Evolutionary conservation across 2,329 filamentous ascomycete genomes (phyloP).

Genomic region (Aspergillus unguis): DNA sequence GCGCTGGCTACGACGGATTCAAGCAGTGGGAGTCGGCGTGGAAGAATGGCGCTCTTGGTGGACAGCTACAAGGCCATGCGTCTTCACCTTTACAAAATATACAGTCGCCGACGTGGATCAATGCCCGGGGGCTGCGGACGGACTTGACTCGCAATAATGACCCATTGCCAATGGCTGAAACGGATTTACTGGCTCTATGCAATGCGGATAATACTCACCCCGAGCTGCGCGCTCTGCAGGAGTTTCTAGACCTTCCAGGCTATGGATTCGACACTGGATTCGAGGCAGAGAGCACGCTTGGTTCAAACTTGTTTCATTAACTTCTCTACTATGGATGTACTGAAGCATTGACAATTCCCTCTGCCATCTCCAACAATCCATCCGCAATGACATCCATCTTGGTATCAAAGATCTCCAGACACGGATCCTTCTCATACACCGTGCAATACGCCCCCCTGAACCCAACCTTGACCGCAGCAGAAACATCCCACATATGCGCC

Average conservation of each 20-base stretch:
- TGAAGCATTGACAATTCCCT: conserved; percentile 22
- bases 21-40: conserved; percentile 19
- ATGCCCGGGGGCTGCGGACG: too few relatives aligned
- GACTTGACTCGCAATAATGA: too few relatives aligned
- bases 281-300: not conserved
- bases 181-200: too few relatives aligned
- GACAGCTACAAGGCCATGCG: too few relatives aligned
- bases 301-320: not conserved
- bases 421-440: conserved; percentile 52
- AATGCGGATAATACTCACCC: conserved; percentile 5
- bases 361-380: conserved; percentile 49
- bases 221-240: conserved; percentile 21
- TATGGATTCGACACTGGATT: not conserved
- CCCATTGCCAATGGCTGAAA: too few relatives aligned
- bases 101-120: too few relatives aligned
- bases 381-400: conserved; percentile 52
- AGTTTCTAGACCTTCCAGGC: conserved; percentile 14
- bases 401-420: conserved; percentile 48
- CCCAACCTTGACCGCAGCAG: conserved; percentile 50
- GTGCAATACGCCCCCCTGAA: conserved; percentile 55
- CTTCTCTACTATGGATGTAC: not conserved
- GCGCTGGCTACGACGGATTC: conserved; percentile 18
- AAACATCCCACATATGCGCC: conserved; percentile 60
- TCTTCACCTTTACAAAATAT: too few relatives aligned
- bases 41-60: not conserved